These are phyloP conservation scores for Cyathus striatus DNA, from an alignment of 768 basidiomycete genomes.

Conservation along the genomic window DNA sequence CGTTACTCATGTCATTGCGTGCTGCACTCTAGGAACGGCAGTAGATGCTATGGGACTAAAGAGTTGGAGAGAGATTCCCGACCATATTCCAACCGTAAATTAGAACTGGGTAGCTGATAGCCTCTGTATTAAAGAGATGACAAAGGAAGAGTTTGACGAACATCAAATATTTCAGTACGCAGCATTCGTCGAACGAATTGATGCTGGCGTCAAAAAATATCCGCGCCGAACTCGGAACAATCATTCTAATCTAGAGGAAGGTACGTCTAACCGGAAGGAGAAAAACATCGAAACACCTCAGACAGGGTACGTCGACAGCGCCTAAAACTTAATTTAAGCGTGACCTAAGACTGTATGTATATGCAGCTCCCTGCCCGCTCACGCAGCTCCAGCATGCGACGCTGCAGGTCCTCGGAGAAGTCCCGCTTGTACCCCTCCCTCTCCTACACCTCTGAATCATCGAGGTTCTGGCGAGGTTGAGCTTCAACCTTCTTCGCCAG, in stretches of 20 bases:
- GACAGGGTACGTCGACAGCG: too few relatives aligned
- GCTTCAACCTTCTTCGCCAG: conserved; percentile 8
- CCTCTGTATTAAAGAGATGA: conserved; percentile 15
- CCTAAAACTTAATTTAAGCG: too few relatives aligned
- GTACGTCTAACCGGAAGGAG: too few relatives aligned
- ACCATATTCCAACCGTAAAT: conserved; percentile 56
- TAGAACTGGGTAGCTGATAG: conserved; percentile 59
- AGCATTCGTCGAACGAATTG: conserved; percentile 7
- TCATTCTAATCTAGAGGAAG: too few relatives aligned
- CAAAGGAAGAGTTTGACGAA: conserved; percentile 20
- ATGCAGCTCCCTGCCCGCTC: too few relatives aligned
- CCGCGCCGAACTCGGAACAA: too few relatives aligned
- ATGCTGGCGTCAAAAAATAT: background rate
- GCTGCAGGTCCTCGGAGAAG: too few relatives aligned
- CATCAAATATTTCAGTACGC: conserved; percentile 37
- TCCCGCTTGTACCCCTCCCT: too few relatives aligned
- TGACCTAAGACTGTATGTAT: too few relatives aligned
- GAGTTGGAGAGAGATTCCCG: conserved; percentile 50
- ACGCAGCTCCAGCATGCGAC: too few relatives aligned
- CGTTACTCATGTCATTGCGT: conserved; percentile 68
- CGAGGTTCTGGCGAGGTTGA: background rate
- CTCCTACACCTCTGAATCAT: background rate
- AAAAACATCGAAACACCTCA: too few relatives aligned
- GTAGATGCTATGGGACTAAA: conserved; percentile 52
- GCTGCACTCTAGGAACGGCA: too few relatives aligned